phyloP scores from a whole-genome alignment of 306 rosid genomes.

The Potentilla sterilis region DNA sequence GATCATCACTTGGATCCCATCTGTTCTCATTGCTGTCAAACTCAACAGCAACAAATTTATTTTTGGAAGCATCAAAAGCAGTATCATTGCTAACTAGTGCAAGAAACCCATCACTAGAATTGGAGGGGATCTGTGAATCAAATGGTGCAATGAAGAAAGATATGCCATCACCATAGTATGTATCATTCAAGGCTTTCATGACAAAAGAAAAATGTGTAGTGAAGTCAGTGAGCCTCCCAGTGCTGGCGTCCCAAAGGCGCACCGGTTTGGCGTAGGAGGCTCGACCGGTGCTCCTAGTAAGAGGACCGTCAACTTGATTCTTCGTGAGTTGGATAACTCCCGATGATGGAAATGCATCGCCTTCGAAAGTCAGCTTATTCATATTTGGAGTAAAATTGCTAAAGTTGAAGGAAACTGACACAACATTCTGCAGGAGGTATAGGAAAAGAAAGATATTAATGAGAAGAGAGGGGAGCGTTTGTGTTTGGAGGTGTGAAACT shows the following conservation, averaged over 20 bases:
- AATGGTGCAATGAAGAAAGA: conserved; percentile 65
- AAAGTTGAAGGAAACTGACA: conserved; percentile 53
- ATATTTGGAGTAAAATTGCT: conserved; percentile 35
- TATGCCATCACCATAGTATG: conserved; percentile 50
- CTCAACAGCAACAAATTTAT: conserved; percentile 68
- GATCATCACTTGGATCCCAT: conserved; percentile 64
- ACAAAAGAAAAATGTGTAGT: conserved; percentile 69
- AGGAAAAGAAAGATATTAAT: conserved; percentile 22
- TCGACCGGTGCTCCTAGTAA: conserved; percentile 52
- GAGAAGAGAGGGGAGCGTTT: conserved; percentile 9
- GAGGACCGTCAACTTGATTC: conserved; percentile 42
- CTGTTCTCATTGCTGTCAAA: conserved; percentile 42
- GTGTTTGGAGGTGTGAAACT: conserved; percentile 5
- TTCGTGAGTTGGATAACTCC: conserved; percentile 58
- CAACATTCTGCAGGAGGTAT: conserved; percentile 17
- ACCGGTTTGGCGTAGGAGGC: conserved; percentile 48
- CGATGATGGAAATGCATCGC: conserved; percentile 47
- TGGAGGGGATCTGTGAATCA: conserved; percentile 40
- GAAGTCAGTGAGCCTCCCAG: conserved; percentile 51
- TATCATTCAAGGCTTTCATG: conserved; percentile 23
- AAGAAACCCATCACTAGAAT: conserved; percentile 59
- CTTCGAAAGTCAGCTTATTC: conserved; percentile 31
- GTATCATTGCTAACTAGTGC: conserved; percentile 40
- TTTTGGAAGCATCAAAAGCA: conserved; percentile 31
- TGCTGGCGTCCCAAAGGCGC: conserved; percentile 50